Conservation (phyloP, 257 asterid species). For the Ehretia macrophylla region DNA sequence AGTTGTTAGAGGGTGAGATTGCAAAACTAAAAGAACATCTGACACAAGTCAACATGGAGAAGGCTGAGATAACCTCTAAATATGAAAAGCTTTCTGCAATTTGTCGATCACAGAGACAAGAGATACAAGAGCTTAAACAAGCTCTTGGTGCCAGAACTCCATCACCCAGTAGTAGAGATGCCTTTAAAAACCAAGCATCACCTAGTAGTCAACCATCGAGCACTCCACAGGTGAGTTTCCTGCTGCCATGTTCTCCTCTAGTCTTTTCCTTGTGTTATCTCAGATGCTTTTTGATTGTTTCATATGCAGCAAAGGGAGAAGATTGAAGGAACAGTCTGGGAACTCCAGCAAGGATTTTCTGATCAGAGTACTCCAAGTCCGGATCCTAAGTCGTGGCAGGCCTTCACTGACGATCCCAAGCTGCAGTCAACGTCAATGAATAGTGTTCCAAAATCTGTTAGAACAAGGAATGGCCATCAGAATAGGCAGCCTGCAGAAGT, state of each 20-base stretch:
- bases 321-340: constrained; percentile 76
- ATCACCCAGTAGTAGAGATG: constrained; percentile 55
- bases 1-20: constrained; percentile 59
- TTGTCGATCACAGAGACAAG: constrained; percentile 89
- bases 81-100: constrained; percentile 85
- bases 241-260: neutral
- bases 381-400: constrained; percentile 75
- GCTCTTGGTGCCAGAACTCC: constrained; percentile 64
- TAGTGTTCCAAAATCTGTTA: constrained; percentile 52
- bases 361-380: constrained; percentile 49
- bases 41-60: constrained; percentile 55
- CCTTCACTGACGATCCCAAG: constrained; percentile 63
- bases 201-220: constrained; percentile 48
- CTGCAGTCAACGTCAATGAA: constrained; percentile 29
- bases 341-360: constrained; percentile 67
- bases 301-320: constrained; percentile 43
- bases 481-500: constrained; percentile 36
- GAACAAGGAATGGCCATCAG: constrained; percentile 62
- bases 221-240: constrained; percentile 18
- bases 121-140: constrained; percentile 86
- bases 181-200: constrained; percentile 37
- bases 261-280: neutral
- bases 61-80: constrained; percentile 77
- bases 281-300: neutral
- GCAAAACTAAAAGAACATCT: constrained; percentile 80